Percentiles rank a stretch among this genome's conserved stretches.
Conservation (phyloP, 2,329 filamentous ascomycete genomes). For the Fusarium tupiense region DNA sequence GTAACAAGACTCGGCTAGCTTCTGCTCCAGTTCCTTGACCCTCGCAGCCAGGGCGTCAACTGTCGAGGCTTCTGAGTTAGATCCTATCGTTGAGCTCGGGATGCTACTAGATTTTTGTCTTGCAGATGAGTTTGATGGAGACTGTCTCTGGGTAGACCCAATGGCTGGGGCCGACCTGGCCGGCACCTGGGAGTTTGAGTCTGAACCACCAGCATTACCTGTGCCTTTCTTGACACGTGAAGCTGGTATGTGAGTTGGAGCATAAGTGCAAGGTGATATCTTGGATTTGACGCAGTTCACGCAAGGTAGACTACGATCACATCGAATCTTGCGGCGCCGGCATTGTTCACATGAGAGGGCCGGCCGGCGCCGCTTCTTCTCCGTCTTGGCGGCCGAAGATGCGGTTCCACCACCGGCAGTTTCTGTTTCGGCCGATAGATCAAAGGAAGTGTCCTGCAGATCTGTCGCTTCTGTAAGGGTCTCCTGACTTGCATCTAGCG, state of each 20-base stretch:
- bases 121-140: not conserved
- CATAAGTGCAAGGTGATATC: conserved; percentile 65
- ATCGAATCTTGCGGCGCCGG: conserved; percentile 68
- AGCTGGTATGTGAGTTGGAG: conserved; percentile 48
- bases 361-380: conserved; percentile 53
- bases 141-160: conserved; percentile 2
- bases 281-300: conserved; percentile 67
- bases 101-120: conserved; percentile 35
- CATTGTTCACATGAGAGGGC: conserved; percentile 66
- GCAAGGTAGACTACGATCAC: conserved; percentile 68
- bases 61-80: conserved; percentile 39
- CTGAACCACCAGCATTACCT: not conserved
- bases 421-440: not conserved
- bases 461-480: not conserved
- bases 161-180: conserved; percentile 30
- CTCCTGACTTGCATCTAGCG: conserved; percentile 15
- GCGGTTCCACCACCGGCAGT: conserved; percentile 3
- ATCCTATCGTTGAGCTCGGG: conserved; percentile 41
- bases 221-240: conserved; percentile 37
- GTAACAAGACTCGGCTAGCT: conserved; percentile 46
- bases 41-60: conserved; percentile 50
- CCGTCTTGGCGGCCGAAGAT: conserved; percentile 24
- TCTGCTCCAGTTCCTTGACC: conserved; percentile 56
- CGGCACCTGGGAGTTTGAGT: conserved; percentile 25
- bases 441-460: not conserved